Conservation (phyloP, 805 yeast genomes). For the Saccharomyces mikatae region DNA sequence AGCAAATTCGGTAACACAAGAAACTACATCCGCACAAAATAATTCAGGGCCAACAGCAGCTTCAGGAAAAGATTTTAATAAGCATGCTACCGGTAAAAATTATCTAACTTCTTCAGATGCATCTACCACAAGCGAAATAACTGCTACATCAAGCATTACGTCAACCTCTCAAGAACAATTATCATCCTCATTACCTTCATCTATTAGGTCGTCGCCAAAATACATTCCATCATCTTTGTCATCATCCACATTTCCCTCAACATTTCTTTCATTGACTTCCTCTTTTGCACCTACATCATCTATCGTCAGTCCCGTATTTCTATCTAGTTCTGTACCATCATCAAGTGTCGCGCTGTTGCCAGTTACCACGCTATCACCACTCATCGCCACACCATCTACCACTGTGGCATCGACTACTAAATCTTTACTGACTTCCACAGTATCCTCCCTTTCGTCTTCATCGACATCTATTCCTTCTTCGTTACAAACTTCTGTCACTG, state of each 20-base stretch:
- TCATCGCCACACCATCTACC: background rate
- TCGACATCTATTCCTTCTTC: background rate
- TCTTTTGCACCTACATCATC: background rate
- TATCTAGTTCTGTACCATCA: background rate
- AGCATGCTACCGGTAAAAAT: background rate
- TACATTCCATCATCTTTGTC: background rate
- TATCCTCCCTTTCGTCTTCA: background rate
- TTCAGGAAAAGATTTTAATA: background rate
- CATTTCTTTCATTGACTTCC: background rate
- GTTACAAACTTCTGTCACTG: background rate
- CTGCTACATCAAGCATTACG: background rate
- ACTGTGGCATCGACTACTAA: background rate
- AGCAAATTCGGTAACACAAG: background rate
- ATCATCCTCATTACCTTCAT: background rate
- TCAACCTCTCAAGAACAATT: background rate
- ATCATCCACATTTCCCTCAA: background rate
- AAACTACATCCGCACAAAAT: background rate
- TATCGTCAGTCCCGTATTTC: background rate
- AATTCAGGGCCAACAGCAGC: background rate
- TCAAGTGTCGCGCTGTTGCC: background rate
- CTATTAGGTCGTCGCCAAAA: background rate
- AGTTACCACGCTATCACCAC: background rate
- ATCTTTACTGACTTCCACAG: background rate
- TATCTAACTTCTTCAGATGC: background rate
- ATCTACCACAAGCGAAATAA: background rate